Evolutionary conservation across 2,329 filamentous ascomycete species (phyloP), one percentile per base, ranked within the genome.

Genomic region (Thelonectria olida): DNA sequence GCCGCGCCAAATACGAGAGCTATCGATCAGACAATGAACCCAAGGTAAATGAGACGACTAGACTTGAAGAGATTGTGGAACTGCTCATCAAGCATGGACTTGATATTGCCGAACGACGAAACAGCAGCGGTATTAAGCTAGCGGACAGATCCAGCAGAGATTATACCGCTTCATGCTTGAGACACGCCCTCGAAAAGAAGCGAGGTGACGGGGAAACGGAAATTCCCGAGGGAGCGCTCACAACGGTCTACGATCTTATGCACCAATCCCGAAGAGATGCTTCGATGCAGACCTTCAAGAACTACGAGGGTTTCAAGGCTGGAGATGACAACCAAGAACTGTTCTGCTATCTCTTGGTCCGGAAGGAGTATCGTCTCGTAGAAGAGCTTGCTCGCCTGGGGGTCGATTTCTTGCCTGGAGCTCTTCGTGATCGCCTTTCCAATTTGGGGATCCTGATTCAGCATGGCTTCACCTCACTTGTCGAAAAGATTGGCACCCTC

Each of bases 41-140:
- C 7, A 31, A 20, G 1, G 20, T 17, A 9, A 12, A 61, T 8
- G 42, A 60, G 7, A 59, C 65, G 20, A 48, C 55, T 7, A 55
- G 69, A 17, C 60, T 70, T 28, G 67, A 66, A 5, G 69, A 70
- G 22, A 72, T 72, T 25, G n/a, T 72, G 7, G 60, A 67, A 8
- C 58, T 72, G 63, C 54, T 73, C 2, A 47, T 67, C 17, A 13
- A 61, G 9, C 25, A 59, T 45, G 63, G 64, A 2, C 64, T 50
- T 13, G 45, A 70, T 28, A 5, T 52, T 9, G 60, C 58, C 41
- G 17, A 31, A 44, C 17, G 9, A 10, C 13, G 22, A 23, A 8
- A 17, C 15, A 13, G 19, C 23, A 9, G 19, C 4, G n/a, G 13
- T 7, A 57, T 63, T 31, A 3, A 10, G 2, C 28, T 13, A 12